A percentile compares a stretch with the other conserved stretches of the same genome.
Evolutionary conservation across 208 protist genomes (phyloP).

Genomic region (Acanthamoeba royreba): DNA sequence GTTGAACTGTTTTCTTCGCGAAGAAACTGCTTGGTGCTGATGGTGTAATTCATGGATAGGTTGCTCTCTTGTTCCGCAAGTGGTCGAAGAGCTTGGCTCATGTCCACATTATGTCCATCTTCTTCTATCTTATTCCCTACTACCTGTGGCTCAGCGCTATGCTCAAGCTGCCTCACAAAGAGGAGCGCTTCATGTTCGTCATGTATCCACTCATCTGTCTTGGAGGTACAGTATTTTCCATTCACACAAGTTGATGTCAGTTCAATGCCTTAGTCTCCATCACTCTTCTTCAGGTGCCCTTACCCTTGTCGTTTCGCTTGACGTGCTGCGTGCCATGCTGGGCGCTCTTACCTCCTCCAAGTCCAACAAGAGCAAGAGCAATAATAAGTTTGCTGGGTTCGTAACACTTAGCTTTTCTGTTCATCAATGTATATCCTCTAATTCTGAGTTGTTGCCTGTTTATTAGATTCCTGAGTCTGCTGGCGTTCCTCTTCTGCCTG

Average conservation of each 20-base stretch:
- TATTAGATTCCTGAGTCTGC: neutral
- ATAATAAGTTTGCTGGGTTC: too few species aligned
- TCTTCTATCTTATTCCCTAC: conserved; percentile 11
- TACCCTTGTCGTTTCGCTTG: neutral
- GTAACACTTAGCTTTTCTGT: too few species aligned
- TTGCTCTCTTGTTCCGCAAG: conserved; percentile 48
- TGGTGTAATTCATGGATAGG: neutral
- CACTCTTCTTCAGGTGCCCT: neutral
- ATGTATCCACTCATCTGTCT: conserved; percentile 90
- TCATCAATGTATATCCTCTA: too few species aligned
- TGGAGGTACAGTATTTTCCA: neutral
- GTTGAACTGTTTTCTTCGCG: neutral
- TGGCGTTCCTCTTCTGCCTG: neutral
- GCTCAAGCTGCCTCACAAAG: conserved; percentile 90
- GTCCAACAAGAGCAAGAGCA: neutral
- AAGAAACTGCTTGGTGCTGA: neutral
- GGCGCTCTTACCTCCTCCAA: neutral
- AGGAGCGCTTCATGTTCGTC: conserved; percentile 92
- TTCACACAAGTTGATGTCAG: neutral
- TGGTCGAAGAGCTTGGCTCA: neutral
- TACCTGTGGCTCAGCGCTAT: conserved; percentile 72
- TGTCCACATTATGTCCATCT: neutral
- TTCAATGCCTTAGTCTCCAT: neutral
- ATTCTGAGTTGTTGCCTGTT: neutral
- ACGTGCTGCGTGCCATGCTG: neutral